Base-by-base conservation (phyloP, 169 alveolate genomes). In the Cryptosporidium sp. region DNA sequence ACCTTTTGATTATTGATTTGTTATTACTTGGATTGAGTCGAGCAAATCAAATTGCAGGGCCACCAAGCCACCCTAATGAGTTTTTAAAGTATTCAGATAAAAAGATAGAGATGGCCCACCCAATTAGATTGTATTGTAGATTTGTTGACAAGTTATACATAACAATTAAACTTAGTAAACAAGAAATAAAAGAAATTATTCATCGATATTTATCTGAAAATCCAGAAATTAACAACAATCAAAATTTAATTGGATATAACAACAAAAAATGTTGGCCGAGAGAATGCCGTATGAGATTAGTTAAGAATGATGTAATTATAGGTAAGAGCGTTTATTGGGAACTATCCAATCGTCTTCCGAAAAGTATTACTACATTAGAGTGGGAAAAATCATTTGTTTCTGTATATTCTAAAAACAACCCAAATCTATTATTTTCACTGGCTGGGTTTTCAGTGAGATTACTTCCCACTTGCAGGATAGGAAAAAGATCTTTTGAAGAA, bases 321-420 rank as follows among this genome's bases (percentile, higher is more conserved):
- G 99, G 99, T 0, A 96, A 99, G 70, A 99, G 99, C 2, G 98
- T 98, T 21, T 99, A 98, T 91, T 99, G 99, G 99, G 99, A 99
- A 94, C 97, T 98, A 74, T 98, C 97, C 93, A 98, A 99, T 91
- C 96, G 99, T n/a, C 93, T 99, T 50, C 99, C 99, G 31, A 94
- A 99, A 84, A 96, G 99, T 23, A 86, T 99, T 18, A 97, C 99
- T 29, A 97, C 99, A 5, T 92, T 99, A 52, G 98, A 97, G 70
- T 99, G 99, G 99, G 97, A 97, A 69, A 96, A 97, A 69, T 95
- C 99, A 14, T 99, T 99, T 93, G 99, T 98, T 16, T 97, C 99
- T 48, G 99, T 99, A 2, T 99, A 98, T 92, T 96, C 99, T 39
- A 98, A 97, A 86, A 99, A 97, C 92, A 99, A 99, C 84, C 99